Percentiles rank a stretch among this genome's conserved stretches.
These are phyloP conservation scores for Solanum tacnaense DNA, from an alignment of 257 asterid species.

Conservation along the genomic window DNA sequence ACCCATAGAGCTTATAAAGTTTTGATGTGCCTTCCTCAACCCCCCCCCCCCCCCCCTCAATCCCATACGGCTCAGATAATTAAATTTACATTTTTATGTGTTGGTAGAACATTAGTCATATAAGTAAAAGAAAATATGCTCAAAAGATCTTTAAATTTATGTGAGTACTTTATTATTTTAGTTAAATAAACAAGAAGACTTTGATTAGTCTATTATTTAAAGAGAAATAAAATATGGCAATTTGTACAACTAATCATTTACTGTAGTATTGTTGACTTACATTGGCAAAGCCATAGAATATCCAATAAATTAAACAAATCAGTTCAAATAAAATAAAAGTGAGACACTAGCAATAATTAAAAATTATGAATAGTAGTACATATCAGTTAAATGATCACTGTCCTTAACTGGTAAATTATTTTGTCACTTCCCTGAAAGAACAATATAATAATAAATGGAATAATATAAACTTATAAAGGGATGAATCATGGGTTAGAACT, in stretches of 20 bases:
- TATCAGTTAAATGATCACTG: neutral
- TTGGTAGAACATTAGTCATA: neutral
- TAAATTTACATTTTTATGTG: no score
- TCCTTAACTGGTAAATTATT: neutral
- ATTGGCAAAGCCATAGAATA: neutral
- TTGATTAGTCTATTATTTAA: neutral
- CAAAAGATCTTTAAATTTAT: neutral
- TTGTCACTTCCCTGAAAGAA: neutral
- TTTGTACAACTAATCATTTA: neutral
- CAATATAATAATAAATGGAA: neutral
- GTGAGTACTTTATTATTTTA: neutral
- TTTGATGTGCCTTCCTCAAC: no score
- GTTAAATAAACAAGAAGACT: neutral
- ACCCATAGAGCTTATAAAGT: no score
- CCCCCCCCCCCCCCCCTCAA: no score
- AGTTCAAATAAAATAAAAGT: neutral
- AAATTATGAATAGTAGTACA: neutral
- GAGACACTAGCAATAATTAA: neutral
- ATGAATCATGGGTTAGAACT: neutral
- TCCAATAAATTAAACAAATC: neutral
- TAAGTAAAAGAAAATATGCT: neutral
- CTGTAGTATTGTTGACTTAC: neutral
- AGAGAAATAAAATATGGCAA: neutral
- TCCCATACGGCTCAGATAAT: no score
- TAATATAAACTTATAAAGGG: neutral